phyloP scores from a whole-genome alignment of 208 protist genomes.

The Trypanosoma grayi region DNA sequence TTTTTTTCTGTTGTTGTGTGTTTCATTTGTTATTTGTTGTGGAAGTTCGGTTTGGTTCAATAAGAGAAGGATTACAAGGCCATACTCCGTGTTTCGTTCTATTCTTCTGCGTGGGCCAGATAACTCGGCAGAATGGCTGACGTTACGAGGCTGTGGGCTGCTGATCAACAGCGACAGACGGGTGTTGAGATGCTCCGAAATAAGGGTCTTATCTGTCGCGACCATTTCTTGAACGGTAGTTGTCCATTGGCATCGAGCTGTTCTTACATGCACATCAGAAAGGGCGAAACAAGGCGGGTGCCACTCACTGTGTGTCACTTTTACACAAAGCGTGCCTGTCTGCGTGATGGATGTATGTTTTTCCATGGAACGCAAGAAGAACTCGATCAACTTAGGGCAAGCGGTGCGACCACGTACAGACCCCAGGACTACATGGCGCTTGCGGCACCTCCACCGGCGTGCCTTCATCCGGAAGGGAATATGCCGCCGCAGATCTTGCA shows the following conservation, averaged over 20 bases:
- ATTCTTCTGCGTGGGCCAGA: not conserved
- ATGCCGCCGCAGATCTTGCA: constrained; percentile 23
- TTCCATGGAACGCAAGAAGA: constrained; percentile 71
- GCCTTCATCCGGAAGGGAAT: constrained; percentile 27
- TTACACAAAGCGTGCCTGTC: constrained; percentile 60
- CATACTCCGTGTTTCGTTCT: no score
- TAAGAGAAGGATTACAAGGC: no score
- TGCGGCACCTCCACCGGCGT: constrained; percentile 45
- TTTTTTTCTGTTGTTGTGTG: no score
- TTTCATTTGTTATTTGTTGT: no score
- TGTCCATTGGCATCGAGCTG: constrained; percentile 47
- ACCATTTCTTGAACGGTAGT: constrained; percentile 37
- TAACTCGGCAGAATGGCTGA: not conserved
- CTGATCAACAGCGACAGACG: constrained; percentile 4
- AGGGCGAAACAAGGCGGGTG: constrained; percentile 56
- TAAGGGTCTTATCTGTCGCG: constrained; percentile 67
- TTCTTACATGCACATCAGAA: constrained; percentile 73
- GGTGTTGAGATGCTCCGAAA: constrained; percentile 56
- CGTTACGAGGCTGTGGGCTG: not conserved
- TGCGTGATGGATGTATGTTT: constrained; percentile 68
- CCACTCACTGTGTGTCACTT: constrained; percentile 69
- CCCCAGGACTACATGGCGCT: constrained; percentile 79
- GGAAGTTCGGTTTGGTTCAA: no score
- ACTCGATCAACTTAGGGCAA: constrained; percentile 48
- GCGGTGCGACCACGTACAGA: constrained; percentile 38